Evolutionary conservation across 768 basidiomycete genomes (phyloP).

Genomic region (Trametes meyenii): DNA sequence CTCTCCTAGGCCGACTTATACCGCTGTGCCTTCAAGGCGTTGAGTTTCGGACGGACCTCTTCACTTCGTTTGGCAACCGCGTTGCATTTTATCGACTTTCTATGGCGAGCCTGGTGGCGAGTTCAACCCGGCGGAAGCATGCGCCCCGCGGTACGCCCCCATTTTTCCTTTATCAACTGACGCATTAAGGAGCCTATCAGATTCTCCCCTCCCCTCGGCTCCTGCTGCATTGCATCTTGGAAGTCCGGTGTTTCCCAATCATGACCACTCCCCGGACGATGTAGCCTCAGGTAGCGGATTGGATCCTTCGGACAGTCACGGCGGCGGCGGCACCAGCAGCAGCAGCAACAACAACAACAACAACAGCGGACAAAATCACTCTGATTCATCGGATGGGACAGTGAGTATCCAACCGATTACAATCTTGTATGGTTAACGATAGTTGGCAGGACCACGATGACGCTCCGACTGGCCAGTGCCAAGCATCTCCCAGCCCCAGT

Average conservation of each 20-base stretch:
- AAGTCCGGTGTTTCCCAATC: too few species aligned
- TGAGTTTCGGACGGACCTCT: neutral
- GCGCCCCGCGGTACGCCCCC: neutral
- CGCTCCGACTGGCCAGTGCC: neutral
- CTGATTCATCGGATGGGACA: neutral
- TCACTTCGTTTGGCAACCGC: neutral
- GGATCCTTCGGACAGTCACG: too few species aligned
- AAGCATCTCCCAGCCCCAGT: neutral
- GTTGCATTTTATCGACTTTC: neutral
- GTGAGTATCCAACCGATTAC: too few species aligned
- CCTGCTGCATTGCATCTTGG: neutral
- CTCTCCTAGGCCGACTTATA: too few species aligned
- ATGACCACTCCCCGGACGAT: too few species aligned
- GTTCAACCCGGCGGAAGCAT: neutral
- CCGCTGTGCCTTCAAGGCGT: too few species aligned
- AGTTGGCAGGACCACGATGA: neutral
- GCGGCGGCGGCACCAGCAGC: neutral
- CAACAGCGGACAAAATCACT: neutral
- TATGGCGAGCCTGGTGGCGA: neutral
- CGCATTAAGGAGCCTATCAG: neutral
- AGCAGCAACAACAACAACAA: neutral
- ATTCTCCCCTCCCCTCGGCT: neutral
- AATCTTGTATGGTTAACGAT: too few species aligned
- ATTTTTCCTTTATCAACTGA: neutral
- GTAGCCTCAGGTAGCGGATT: too few species aligned